These are phyloP conservation scores for Rhizopus stolonifer DNA, from an alignment of 371 early-diverging fungal species.

Conservation along the genomic window DNA sequence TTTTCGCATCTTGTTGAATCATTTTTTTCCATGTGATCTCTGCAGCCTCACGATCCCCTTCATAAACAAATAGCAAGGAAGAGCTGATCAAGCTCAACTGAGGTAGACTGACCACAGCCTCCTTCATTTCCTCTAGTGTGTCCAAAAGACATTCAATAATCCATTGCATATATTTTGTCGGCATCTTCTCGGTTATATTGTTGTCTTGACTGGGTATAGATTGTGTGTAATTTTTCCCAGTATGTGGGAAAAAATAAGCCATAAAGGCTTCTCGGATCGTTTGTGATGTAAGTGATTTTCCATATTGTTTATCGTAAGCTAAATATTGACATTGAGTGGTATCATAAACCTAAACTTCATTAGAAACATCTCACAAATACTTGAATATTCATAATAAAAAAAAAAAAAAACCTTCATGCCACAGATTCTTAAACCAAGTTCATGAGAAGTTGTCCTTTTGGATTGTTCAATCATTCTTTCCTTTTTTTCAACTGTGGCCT, in stretches of 20 bases:
- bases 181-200: slow-evolving; percentile 5
- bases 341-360: slow-evolving; percentile 40
- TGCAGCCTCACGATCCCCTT: slow-evolving; percentile 60
- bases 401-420: slow-evolving; percentile 56
- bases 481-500: slow-evolving; percentile 63
- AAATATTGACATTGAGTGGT: slow-evolving; percentile 34
- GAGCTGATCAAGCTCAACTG: slow-evolving; percentile 63
- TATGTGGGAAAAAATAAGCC: slow-evolving; percentile 45
- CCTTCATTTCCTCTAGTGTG: slow-evolving; percentile 55
- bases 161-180: slow-evolving; percentile 44
- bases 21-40: slow-evolving; percentile 42
- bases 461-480: slow-evolving; percentile 61
- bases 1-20: slow-evolving; percentile 40
- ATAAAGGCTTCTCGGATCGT: slow-evolving; percentile 47
- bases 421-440: slow-evolving; percentile 59
- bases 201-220: slow-evolving; percentile 7
- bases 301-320: slow-evolving; percentile 46
- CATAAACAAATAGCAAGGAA: slow-evolving; percentile 73
- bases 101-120: slow-evolving; percentile 37
- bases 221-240: slow-evolving; percentile 23
- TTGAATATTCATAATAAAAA: not conserved
- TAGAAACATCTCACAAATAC: too few relatives aligned
- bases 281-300: slow-evolving; percentile 41
- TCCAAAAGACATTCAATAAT: slow-evolving; percentile 64
- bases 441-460: slow-evolving; percentile 54